Conservation (phyloP, 2,329 filamentous ascomycete species). For the Leptographium galeiforme region DNA sequence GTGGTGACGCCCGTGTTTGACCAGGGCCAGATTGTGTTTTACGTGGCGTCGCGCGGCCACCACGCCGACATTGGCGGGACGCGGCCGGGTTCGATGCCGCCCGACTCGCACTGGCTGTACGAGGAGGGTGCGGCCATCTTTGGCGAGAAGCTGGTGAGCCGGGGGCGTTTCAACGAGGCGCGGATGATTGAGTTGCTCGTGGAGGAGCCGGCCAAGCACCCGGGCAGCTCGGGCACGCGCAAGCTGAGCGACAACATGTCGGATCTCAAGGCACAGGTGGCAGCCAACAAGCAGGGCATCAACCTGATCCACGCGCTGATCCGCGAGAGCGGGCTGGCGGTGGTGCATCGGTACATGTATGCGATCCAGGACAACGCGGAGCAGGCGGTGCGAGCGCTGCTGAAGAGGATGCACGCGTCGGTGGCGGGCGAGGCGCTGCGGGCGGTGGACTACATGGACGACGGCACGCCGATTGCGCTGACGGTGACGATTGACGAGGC, state of each 20-base stretch:
- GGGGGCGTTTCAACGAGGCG: slow-evolving; percentile 66
- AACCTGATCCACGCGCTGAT: slow-evolving; percentile 57
- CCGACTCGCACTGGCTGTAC: slow-evolving; percentile 50
- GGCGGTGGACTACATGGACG: slow-evolving; percentile 24
- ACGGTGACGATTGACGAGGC: slow-evolving; percentile 16
- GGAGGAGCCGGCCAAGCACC: slow-evolving; percentile 46
- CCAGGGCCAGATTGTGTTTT: slow-evolving; percentile 64
- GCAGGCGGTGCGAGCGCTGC: slow-evolving; percentile 52
- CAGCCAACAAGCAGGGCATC: slow-evolving; percentile 63
- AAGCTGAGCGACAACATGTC: not conserved
- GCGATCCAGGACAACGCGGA: slow-evolving; percentile 67
- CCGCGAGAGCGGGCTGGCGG: slow-evolving; percentile 43
- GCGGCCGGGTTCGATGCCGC: slow-evolving; percentile 65
- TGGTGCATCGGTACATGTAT: slow-evolving; percentile 46
- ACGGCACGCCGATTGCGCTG: slow-evolving; percentile 21
- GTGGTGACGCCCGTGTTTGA: slow-evolving; percentile 66
- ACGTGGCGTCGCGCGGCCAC: slow-evolving; percentile 67
- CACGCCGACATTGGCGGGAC: slow-evolving; percentile 49
- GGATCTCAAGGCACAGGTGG: slow-evolving; percentile 54
- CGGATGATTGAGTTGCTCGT: slow-evolving; percentile 45
- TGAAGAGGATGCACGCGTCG: slow-evolving; percentile 49
- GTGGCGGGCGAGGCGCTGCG: slow-evolving; percentile 23
- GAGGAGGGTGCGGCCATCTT: slow-evolving; percentile 54
- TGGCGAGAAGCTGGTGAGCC: slow-evolving; percentile 57
- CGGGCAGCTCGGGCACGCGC: not conserved